phyloP scores from a whole-genome alignment of 441 rosid genomes.

The Lepidium campestre region DNA sequence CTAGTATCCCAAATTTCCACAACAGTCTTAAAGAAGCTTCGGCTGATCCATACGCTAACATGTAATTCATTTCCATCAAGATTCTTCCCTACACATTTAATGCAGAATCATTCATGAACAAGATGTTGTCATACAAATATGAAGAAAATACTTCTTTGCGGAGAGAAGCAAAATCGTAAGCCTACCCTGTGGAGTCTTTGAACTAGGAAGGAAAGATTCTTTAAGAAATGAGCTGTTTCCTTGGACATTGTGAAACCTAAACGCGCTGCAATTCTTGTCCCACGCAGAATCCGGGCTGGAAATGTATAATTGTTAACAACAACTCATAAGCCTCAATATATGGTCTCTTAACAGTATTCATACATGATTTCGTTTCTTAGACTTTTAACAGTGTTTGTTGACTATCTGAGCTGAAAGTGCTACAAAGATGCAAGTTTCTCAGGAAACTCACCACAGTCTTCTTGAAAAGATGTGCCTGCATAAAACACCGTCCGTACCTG shows the following conservation, averaged over 20 bases:
- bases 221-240: constrained; percentile 75
- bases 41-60: constrained; percentile 94
- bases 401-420: neutral
- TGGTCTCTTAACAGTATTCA: neutral
- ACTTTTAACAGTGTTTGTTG: neutral
- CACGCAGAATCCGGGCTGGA: constrained; percentile 93
- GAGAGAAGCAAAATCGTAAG: constrained; percentile 2
- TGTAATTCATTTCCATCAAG: constrained; percentile 89
- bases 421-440: neutral
- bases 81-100: constrained; percentile 58
- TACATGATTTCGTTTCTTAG: neutral
- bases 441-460: constrained; percentile 67
- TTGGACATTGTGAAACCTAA: constrained; percentile 68
- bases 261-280: constrained; percentile 80
- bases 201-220: constrained; percentile 44
- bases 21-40: constrained; percentile 80
- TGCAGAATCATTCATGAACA: neutral
- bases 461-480: constrained; percentile 67
- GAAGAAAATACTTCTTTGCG: neutral
- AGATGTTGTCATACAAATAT: neutral
- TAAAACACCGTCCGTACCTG: constrained; percentile 77
- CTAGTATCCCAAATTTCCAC: constrained; percentile 84
- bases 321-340: neutral
- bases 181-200: constrained; percentile 79
- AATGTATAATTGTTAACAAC: neutral